Evolutionary conservation across 805 yeast genomes (phyloP).

Genomic region (Starmerella gropengiesseri): DNA sequence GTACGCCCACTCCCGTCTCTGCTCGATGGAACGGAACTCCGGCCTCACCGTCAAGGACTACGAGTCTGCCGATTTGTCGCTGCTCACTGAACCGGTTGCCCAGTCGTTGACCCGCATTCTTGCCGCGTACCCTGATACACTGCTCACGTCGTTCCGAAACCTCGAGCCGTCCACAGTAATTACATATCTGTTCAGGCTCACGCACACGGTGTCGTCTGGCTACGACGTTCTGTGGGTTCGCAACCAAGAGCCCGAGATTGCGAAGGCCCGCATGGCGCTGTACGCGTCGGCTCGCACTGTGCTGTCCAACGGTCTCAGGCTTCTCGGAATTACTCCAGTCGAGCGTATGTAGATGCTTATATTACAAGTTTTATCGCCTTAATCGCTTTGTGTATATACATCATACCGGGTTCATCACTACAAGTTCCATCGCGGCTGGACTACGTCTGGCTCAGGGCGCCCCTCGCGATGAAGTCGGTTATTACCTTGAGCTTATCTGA

Average conservation of each 20-base stretch:
- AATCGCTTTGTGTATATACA: not conserved
- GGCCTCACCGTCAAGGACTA: constrained; percentile 26
- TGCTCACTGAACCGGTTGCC: constrained; percentile 64
- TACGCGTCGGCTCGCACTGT: constrained; percentile 85
- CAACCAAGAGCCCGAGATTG: constrained; percentile 80
- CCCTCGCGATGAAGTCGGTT: constrained; percentile 76
- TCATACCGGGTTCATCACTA: not conserved
- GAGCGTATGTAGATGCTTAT: constrained; percentile 73
- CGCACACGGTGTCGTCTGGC: constrained; percentile 93
- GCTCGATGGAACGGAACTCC: constrained; percentile 86
- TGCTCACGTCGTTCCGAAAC: constrained; percentile 71
- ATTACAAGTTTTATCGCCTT: not conserved
- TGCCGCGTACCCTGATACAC: constrained; percentile 83
- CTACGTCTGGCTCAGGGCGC: constrained; percentile 44
- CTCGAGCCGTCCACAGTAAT: constrained; percentile 90
- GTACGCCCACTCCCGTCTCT: constrained; percentile 93
- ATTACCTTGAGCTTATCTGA: constrained; percentile 62
- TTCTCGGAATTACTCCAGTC: constrained; percentile 93
- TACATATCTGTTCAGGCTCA: constrained; percentile 80
- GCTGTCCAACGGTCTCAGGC: constrained; percentile 74
- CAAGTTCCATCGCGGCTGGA: not conserved
- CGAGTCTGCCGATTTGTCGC: constrained; percentile 42
- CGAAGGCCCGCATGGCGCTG: constrained; percentile 83
- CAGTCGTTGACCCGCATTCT: constrained; percentile 60
- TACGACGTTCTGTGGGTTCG: constrained; percentile 94